Conservation (phyloP, 2,329 filamentous ascomycete genomes). For the Davidsoniella neocaledoniae region DNA sequence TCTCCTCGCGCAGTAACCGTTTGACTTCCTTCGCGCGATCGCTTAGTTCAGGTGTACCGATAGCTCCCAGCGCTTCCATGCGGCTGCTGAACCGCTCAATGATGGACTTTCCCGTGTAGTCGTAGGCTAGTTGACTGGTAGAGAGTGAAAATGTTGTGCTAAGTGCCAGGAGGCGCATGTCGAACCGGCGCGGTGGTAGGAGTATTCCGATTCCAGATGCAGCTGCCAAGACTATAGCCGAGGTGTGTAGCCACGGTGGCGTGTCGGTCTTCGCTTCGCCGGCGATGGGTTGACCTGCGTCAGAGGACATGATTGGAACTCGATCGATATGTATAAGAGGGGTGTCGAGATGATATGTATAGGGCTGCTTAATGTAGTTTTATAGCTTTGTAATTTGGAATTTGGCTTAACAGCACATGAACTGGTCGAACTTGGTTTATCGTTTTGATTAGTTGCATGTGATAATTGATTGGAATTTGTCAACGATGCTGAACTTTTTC, state of each 20-base stretch:
- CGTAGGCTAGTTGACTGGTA: slow-evolving; percentile 37
- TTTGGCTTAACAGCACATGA: no score
- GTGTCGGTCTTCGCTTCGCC: slow-evolving; percentile 13
- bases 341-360: no score
- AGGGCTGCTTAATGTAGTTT: no score
- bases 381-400: no score
- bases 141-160: slow-evolving; percentile 33
- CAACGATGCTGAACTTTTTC: no score
- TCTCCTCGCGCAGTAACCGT: slow-evolving; percentile 30
- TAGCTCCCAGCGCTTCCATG: slow-evolving; percentile 21
- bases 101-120: slow-evolving; percentile 39
- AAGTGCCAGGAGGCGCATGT: slow-evolving; percentile 34
- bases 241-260: slow-evolving; percentile 27
- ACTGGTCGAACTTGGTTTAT: no score
- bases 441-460: no score
- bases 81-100: slow-evolving; percentile 29
- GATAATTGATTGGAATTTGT: no score
- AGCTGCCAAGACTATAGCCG: slow-evolving; percentile 30
- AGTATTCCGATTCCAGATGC: slow-evolving; percentile 30
- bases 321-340: no score
- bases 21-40: slow-evolving; percentile 35
- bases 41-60: slow-evolving; percentile 32
- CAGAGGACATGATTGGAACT: no score
- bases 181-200: slow-evolving; percentile 34
- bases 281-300: not conserved